Conservation (phyloP, 2,329 filamentous ascomycete species). For the Aspergillus fischeri region DNA sequence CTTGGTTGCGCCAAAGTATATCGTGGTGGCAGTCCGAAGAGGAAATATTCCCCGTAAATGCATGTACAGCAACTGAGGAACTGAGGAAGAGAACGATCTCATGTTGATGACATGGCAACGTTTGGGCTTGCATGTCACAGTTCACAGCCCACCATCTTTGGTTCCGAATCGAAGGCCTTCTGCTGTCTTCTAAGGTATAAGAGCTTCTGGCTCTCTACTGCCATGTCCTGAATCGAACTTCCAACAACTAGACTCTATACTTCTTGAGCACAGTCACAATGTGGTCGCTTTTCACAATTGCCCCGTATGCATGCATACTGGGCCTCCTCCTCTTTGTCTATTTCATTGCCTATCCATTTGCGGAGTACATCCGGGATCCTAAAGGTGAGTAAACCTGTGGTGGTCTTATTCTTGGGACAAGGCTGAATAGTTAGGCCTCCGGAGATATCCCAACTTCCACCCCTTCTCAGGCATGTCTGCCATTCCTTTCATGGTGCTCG, state of each 20-base stretch:
- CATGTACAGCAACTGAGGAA: neutral
- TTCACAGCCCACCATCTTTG: no score
- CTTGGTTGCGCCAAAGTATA: neutral
- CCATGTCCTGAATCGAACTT: conserved; percentile 1
- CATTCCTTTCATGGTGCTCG: conserved; percentile 46
- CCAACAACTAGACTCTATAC: neutral
- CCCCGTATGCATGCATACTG: conserved; percentile 22
- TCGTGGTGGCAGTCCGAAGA: neutral
- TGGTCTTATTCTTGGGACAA: no score
- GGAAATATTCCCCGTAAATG: conserved; percentile 18
- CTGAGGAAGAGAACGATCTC: no score
- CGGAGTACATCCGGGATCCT: conserved; percentile 25
- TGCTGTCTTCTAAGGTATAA: neutral
- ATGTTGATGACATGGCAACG: neutral
- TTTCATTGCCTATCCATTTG: conserved; percentile 22
- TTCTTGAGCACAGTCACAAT: conserved; percentile 7
- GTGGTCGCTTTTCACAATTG: conserved; percentile 16
- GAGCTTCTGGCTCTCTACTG: neutral
- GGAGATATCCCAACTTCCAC: conserved; percentile 45
- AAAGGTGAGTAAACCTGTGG: conserved; percentile 17
- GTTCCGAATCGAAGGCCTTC: no score
- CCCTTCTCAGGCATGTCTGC: conserved; percentile 44
- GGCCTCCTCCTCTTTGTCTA: conserved; percentile 20
- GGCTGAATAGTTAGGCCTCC: conserved; percentile 31
- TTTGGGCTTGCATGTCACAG: neutral